Percentiles rank a stretch among this genome's conserved stretches.
Evolutionary conservation across 2,329 filamentous ascomycete genomes (phyloP).

Genomic region (Fusarium mangiferae): DNA sequence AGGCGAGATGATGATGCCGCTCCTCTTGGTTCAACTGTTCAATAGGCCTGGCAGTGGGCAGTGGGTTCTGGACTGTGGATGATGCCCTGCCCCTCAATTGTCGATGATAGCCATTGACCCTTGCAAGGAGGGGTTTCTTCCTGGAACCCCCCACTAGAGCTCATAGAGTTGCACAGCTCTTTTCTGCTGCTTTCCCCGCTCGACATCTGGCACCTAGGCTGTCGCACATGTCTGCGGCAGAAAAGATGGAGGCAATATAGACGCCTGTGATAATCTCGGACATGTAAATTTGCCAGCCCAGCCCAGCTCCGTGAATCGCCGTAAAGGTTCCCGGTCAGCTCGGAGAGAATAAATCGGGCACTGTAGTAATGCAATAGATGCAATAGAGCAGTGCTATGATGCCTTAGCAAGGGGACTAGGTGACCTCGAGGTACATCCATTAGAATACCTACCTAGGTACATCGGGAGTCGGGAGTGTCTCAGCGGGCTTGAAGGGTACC

Average conservation of each 20-base stretch:
- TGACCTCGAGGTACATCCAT: neutral
- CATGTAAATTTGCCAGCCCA: conserved; percentile 29
- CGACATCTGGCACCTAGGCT: conserved; percentile 15
- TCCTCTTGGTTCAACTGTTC: conserved; percentile 26
- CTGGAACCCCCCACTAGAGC: conserved; percentile 34
- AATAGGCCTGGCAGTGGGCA: conserved; percentile 32
- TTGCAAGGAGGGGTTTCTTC: conserved; percentile 28
- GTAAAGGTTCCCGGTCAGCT: conserved; percentile 14
- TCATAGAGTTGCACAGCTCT: conserved; percentile 11
- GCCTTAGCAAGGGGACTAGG: neutral
- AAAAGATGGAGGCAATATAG: conserved; percentile 2
- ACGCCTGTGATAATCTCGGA: conserved; percentile 28
- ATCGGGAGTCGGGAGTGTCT: conserved; percentile 1
- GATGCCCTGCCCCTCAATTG: conserved; percentile 32
- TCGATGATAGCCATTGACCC: conserved; percentile 24
- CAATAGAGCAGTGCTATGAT: neutral
- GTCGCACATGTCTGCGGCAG: conserved; percentile 28
- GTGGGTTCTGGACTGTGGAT: conserved; percentile 34
- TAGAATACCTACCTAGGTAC: conserved; percentile 1
- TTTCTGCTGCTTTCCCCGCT: conserved; percentile 26
- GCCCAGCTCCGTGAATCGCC: conserved; percentile 1
- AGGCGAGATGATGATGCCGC: conserved; percentile 31
- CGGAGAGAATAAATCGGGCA: conserved; percentile 7
- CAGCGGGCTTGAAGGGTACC: conserved; percentile 8
- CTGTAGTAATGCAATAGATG: neutral